Conservation (phyloP, 768 basidiomycete genomes). For the Tulasnella sp. region DNA sequence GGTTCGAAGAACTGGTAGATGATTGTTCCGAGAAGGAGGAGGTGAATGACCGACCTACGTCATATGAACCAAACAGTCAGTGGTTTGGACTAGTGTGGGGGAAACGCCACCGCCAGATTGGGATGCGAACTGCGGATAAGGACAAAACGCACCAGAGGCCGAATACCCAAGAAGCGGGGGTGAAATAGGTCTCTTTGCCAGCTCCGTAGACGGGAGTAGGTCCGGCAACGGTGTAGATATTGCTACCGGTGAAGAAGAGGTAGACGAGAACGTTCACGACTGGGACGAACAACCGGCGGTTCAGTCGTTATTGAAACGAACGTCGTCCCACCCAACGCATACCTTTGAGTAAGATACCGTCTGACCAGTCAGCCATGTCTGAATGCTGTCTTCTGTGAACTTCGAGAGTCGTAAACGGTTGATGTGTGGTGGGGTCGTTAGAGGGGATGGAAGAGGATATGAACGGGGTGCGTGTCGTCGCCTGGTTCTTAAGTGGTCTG, state of each 20-base stretch:
- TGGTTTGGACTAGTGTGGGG: not conserved
- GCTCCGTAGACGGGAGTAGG: slow-evolving; percentile 65
- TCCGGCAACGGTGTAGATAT: slow-evolving; percentile 65
- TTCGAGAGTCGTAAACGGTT: not conserved
- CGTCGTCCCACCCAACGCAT: not conserved
- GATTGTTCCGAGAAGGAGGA: slow-evolving; percentile 84
- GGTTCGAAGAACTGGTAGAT: slow-evolving; percentile 81
- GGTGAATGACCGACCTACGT: slow-evolving; percentile 75
- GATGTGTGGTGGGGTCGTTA: not conserved
- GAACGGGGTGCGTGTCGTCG: not conserved
- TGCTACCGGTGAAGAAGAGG: slow-evolving; percentile 66
- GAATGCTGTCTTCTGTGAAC: not conserved
- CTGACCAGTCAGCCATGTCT: slow-evolving; percentile 51
- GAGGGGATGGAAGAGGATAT: not conserved
- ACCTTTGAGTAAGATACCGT: slow-evolving; percentile 76
- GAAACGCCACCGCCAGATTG: not conserved
- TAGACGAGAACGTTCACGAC: slow-evolving; percentile 78
- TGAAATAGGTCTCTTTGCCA: slow-evolving; percentile 85
- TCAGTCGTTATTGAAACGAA: slow-evolving; percentile 12
- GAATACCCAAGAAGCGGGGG: slow-evolving; percentile 91
- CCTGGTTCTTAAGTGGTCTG: not conserved
- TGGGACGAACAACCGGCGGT: not conserved
- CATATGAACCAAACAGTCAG: slow-evolving; percentile 29
- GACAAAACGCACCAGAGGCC: slow-evolving; percentile 64
- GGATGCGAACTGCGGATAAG: not conserved